Evolutionary conservation across 768 basidiomycete genomes (phyloP).

Genomic region (Leccinum rimulosum): DNA sequence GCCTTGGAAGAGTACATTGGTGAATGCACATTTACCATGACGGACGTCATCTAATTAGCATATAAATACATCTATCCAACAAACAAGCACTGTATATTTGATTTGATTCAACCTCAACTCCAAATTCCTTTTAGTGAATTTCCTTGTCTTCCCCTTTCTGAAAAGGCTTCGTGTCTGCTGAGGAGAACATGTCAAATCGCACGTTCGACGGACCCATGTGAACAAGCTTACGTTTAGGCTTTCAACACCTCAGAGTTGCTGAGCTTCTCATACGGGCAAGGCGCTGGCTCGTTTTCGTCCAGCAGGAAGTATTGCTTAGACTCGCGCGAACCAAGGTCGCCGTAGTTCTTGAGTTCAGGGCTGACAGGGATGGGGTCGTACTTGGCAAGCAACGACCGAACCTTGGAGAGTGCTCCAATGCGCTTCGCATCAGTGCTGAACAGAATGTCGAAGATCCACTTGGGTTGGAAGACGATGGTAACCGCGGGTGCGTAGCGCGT

Average conservation of each 20-base stretch:
- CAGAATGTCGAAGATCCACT: conserved; percentile 25
- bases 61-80: neutral
- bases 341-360: conserved; percentile 24
- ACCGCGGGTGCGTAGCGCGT: conserved; percentile 18
- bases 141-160: neutral
- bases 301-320: conserved; percentile 22
- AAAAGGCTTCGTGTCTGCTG: conserved; percentile 3
- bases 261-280: conserved; percentile 17
- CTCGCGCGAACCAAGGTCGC: conserved; percentile 21
- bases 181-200: neutral
- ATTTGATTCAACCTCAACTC: neutral
- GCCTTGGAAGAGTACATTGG: too few relatives aligned
- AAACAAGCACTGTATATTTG: neutral
- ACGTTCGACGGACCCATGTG: neutral
- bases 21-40: neutral
- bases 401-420: conserved; percentile 16
- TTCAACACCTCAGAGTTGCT: conserved; percentile 1
- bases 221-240: neutral
- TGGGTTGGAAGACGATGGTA: conserved; percentile 25
- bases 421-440: conserved; percentile 21
- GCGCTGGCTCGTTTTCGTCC: conserved; percentile 20
- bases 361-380: conserved; percentile 23
- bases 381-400: conserved; percentile 15
- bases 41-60: neutral
- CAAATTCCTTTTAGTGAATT: neutral